These are phyloP conservation scores for Myxozyma udenii DNA, from an alignment of 805 yeast species.

Conservation along the genomic window DNA sequence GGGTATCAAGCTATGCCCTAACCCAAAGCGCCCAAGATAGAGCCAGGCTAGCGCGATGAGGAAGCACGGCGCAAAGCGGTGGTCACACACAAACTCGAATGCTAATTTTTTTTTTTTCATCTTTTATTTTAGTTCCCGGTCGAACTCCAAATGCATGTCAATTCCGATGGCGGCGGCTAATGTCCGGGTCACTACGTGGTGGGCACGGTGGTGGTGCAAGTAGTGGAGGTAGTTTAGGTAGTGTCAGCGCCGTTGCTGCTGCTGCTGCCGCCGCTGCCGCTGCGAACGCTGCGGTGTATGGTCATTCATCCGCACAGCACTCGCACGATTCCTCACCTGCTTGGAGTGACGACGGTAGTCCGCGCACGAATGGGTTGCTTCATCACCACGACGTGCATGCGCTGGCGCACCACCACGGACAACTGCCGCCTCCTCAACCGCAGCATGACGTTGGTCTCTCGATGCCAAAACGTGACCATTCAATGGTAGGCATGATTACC, in stretches of 20 bases:
- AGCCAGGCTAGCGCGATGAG: too few relatives aligned
- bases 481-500: background rate
- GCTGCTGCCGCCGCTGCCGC: background rate
- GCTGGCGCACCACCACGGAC: slow-evolving; percentile 21
- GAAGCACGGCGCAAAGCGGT: too few relatives aligned
- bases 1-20: too few relatives aligned
- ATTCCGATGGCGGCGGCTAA: slow-evolving; percentile 79
- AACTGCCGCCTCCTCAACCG: background rate
- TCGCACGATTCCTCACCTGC: background rate
- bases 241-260: background rate
- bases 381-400: slow-evolving; percentile 1
- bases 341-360: background rate
- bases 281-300: background rate
- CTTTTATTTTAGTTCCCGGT: slow-evolving; percentile 46
- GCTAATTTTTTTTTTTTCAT: background rate
- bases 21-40: too few relatives aligned
- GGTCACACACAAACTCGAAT: too few relatives aligned
- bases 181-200: slow-evolving; percentile 43
- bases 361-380: background rate
- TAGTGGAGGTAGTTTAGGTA: background rate
- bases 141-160: slow-evolving; percentile 88
- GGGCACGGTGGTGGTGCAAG: slow-evolving; percentile 20
- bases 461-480: background rate
- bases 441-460: background rate
- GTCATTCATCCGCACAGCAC: background rate